Evolutionary conservation across 2,329 filamentous ascomycete species (phyloP), one percentile per base, ranked within the genome.

Genomic region (Venturia effusa): DNA sequence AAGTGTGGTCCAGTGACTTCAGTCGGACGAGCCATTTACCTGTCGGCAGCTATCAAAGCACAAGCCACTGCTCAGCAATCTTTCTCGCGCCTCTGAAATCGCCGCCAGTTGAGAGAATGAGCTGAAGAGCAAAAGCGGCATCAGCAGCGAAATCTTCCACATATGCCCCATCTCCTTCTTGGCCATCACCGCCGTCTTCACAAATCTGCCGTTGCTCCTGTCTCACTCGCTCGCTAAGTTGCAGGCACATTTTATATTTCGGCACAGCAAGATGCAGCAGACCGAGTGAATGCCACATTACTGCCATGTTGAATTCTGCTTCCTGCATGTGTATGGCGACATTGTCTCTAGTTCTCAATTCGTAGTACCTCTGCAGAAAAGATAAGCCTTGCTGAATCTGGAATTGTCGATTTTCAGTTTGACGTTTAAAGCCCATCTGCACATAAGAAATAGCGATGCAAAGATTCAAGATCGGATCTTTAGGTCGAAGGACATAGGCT

Each of bases 361-460:
- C 80, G 68, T 89, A 87, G 75, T 95, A 96, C 41, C 84, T 79
- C 64, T 87, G 84, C 64, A 97, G 76, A 70, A 96, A 97, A 0
- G 87, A 80, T 61, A 97, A 82, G 0, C 92, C 94, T 73, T 97
- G 92, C 67, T 90, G 81, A 51, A 97, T 85, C 48, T 92, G 84
- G 71, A 90, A 93, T 72, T 97, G 93, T 1, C 94, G 81, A 72
- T 97, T 97, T 59, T 93, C 90, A 0, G 88, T 87, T 74, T 96
- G 90, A 1, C 93, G 84, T 74, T 97, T 97, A 71, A 97, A 83
- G 0, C 89, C 88, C 72, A 94, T 89, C 73, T 97, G 90, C 45
- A 97, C 84, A 73, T 96, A 97, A 37, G 88, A 87, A 15, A 94
- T 82, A 0, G 88, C 92, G 30, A 97, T 87, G 69, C 85, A 89